Percentiles rank a stretch among this genome's conserved stretches.
Conservation (phyloP, 176 grass and related monocot genomes). For the Triticum timopheevii region DNA sequence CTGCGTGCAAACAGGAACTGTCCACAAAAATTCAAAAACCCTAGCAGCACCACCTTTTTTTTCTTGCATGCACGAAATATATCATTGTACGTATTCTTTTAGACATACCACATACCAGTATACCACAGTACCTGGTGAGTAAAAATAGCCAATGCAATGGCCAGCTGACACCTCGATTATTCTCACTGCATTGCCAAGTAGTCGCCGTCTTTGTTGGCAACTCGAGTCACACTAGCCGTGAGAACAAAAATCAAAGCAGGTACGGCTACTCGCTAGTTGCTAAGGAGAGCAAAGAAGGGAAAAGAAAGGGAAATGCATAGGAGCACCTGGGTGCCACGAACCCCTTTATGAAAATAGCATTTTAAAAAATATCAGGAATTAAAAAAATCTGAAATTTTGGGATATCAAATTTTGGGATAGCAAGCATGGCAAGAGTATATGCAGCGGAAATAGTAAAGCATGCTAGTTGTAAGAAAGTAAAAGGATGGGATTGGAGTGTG, state of each 20-base stretch:
- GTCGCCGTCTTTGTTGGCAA: neutral
- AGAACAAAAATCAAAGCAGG: slow-evolving; percentile 22
- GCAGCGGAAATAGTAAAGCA: too few relatives aligned
- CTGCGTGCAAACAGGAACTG: slow-evolving; percentile 44
- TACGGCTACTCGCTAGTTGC: neutral
- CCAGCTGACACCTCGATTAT: slow-evolving; percentile 22
- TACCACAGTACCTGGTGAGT: neutral
- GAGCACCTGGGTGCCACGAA: too few relatives aligned
- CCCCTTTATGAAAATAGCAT: too few relatives aligned
- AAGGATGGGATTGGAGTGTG: too few relatives aligned
- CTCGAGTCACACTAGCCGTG: neutral
- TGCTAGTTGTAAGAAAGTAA: too few relatives aligned
- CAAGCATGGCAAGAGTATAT: too few relatives aligned
- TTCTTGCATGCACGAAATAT: slow-evolving; percentile 19
- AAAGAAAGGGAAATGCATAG: neutral
- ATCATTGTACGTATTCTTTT: slow-evolving; percentile 1
- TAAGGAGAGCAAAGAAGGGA: neutral
- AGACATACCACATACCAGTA: neutral
- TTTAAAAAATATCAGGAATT: too few relatives aligned
- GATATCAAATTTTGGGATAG: too few relatives aligned
- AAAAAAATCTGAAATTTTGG: too few relatives aligned
- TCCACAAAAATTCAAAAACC: slow-evolving; percentile 43
- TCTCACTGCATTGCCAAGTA: neutral
- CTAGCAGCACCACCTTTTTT: slow-evolving; percentile 24
- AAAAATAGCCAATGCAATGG: neutral